Conservation (phyloP, 257 asterid genomes). For the Scutellaria galericulata region DNA sequence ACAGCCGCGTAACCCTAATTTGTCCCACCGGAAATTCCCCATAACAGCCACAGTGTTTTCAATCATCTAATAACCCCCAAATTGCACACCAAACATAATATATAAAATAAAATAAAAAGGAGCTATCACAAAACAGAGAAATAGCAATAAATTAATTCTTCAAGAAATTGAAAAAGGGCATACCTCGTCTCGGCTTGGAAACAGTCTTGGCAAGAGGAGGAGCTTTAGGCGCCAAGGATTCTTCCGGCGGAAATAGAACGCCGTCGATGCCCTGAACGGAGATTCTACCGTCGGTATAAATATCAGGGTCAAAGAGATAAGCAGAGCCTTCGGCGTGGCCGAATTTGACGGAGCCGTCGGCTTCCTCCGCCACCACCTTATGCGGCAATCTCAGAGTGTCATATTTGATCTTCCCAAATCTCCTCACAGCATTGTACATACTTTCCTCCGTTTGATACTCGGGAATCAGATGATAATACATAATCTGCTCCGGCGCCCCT, state of each 20-base stretch:
- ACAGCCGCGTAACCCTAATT: not conserved
- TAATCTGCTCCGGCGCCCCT: conserved; percentile 93
- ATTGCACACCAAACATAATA: not conserved
- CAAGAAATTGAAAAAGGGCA: not conserved
- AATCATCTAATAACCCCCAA: not conserved
- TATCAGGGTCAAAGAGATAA: conserved; percentile 89
- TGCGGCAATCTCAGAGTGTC: conserved; percentile 89
- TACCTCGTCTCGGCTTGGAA: conserved; percentile 76
- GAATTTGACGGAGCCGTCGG: conserved; percentile 88
- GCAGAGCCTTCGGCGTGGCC: conserved; percentile 88
- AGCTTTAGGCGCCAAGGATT: conserved; percentile 48
- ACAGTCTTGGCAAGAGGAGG: conserved; percentile 58
- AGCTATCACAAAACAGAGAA: not conserved
- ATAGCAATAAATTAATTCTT: not conserved
- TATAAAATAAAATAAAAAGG: not conserved
- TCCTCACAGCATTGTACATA: conserved; percentile 88
- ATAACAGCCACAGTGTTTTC: conserved; percentile 13
- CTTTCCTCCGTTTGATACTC: conserved; percentile 98
- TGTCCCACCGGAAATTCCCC: not conserved
- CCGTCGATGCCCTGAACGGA: conserved; percentile 98
- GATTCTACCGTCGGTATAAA: conserved; percentile 92
- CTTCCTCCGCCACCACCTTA: conserved; percentile 87
- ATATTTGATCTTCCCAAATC: conserved; percentile 82
- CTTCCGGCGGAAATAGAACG: conserved; percentile 77
- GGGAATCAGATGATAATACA: conserved; percentile 84